These are phyloP conservation scores for Actinomortierella ambigua DNA, from an alignment of 371 early-diverging fungal genomes.

Conservation along the genomic window DNA sequence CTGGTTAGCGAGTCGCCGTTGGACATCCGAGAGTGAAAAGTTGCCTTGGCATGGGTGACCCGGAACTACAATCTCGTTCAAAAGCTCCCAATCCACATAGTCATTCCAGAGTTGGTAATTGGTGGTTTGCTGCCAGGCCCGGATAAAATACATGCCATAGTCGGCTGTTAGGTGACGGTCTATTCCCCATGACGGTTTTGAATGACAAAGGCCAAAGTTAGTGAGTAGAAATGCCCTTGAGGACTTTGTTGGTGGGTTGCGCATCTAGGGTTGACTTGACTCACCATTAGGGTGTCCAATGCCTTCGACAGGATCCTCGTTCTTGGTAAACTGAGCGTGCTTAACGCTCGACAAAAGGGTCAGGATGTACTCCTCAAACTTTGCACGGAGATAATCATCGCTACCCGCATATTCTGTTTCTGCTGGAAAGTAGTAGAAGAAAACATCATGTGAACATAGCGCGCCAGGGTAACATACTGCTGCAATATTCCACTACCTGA, in stretches of 20 bases:
- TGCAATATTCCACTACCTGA: too few relatives aligned
- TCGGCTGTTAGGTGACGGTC: constrained; percentile 69
- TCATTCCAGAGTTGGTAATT: constrained; percentile 75
- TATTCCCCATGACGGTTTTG: constrained; percentile 17
- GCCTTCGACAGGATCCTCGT: constrained; percentile 41
- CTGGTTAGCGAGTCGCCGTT: constrained; percentile 62
- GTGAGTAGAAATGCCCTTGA: too few relatives aligned
- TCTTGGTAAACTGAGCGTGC: constrained; percentile 56
- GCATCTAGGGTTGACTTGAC: too few relatives aligned
- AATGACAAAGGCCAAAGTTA: too few relatives aligned
- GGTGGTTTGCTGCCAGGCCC: constrained; percentile 72
- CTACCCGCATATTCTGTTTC: constrained; percentile 65
- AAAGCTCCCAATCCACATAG: constrained; percentile 67
- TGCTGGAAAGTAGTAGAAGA: constrained; percentile 4
- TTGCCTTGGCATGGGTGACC: constrained; percentile 75
- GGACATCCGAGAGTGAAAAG: constrained; percentile 63
- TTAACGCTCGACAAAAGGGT: constrained; percentile 73
- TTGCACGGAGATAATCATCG: constrained; percentile 80
- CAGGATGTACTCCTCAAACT: constrained; percentile 78
- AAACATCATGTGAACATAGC: too few relatives aligned
- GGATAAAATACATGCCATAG: constrained; percentile 68
- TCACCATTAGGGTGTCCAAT: constrained; percentile 40
- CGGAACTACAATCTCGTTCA: constrained; percentile 67
- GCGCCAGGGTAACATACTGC: too few relatives aligned
- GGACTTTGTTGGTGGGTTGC: too few relatives aligned